These are phyloP conservation scores for Trypanosoma cruzi DNA, from an alignment of 208 protist genomes.

Conservation along the genomic window DNA sequence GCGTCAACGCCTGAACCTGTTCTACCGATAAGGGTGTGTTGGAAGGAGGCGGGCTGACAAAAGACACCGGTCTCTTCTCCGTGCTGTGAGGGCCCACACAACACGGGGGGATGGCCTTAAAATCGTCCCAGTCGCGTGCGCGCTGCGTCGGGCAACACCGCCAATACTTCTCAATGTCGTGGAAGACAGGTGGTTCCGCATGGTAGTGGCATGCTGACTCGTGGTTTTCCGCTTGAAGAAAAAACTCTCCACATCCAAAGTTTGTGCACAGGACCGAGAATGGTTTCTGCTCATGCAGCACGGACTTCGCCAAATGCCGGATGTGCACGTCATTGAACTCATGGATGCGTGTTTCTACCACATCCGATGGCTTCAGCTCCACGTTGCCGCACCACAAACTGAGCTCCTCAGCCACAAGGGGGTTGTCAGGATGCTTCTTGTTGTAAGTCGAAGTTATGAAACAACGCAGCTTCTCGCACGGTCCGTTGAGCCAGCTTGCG, in stretches of 20 bases:
- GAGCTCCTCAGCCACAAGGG: slow-evolving; percentile 37
- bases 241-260: slow-evolving; percentile 78
- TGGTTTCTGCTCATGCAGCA: slow-evolving; percentile 24
- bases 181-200: slow-evolving; percentile 71
- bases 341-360: slow-evolving; percentile 39
- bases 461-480: slow-evolving; percentile 36
- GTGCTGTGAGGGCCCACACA: slow-evolving; percentile 52
- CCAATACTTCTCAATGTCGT: slow-evolving; percentile 88
- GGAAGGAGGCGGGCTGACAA: slow-evolving; percentile 40
- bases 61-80: slow-evolving; percentile 48
- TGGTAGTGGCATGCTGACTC: slow-evolving; percentile 72
- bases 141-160: slow-evolving; percentile 69
- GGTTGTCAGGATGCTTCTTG: slow-evolving; percentile 30
- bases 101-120: slow-evolving; percentile 73
- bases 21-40: slow-evolving; percentile 49
- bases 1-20: slow-evolving; percentile 27
- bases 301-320: slow-evolving; percentile 40
- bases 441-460: slow-evolving; percentile 49
- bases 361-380: slow-evolving; percentile 42
- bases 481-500: slow-evolving; percentile 35
- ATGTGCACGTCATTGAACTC: slow-evolving; percentile 84
- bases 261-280: slow-evolving; percentile 73
- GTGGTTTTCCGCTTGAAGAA: slow-evolving; percentile 68
- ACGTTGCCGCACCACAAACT: slow-evolving; percentile 62
- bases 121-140: slow-evolving; percentile 84